Conservation (phyloP, 164 flowering plant genomes). For the Nymphaea colorata region DNA sequence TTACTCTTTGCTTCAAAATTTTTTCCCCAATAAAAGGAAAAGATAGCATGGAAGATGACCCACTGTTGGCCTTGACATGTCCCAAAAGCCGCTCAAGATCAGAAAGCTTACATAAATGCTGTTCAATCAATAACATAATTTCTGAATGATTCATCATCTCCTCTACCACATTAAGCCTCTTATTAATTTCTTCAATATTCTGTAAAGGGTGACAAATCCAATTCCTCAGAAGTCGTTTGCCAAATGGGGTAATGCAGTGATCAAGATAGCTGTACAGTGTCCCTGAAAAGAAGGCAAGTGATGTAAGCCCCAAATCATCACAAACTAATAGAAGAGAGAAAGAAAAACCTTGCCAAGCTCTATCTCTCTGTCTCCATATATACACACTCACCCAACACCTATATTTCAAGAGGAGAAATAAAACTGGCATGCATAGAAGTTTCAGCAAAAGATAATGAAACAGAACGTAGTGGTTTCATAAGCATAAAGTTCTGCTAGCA, state of each 20-base stretch:
- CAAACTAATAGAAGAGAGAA: not conserved
- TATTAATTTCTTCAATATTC: slow-evolving; percentile 51
- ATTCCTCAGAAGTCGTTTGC: slow-evolving; percentile 74
- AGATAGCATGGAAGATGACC: slow-evolving; percentile 47
- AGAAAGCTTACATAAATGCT: slow-evolving; percentile 71
- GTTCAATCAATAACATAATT: slow-evolving; percentile 29
- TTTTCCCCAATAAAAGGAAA: slow-evolving; percentile 66
- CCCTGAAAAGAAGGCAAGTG: slow-evolving; percentile 32
- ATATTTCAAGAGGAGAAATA: too few relatives aligned
- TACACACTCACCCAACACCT: too few relatives aligned
- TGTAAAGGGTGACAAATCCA: slow-evolving; percentile 97
- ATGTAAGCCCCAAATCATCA: not conserved
- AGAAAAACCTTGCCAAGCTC: too few relatives aligned
- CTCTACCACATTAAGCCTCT: slow-evolving; percentile 76
- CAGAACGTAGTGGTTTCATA: too few relatives aligned
- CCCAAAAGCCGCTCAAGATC: slow-evolving; percentile 88
- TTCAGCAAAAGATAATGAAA: too few relatives aligned
- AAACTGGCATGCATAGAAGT: too few relatives aligned
- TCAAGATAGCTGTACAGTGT: slow-evolving; percentile 79
- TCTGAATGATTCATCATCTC: slow-evolving; percentile 40
- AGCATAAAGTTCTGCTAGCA: too few relatives aligned
- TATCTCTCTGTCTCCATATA: too few relatives aligned
- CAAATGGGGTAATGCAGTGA: slow-evolving; percentile 64
- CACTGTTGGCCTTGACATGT: slow-evolving; percentile 54
- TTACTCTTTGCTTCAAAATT: slow-evolving; percentile 62